Evolutionary conservation across 306 rosid species (phyloP).

Genomic region (Citrullus amarus): DNA sequence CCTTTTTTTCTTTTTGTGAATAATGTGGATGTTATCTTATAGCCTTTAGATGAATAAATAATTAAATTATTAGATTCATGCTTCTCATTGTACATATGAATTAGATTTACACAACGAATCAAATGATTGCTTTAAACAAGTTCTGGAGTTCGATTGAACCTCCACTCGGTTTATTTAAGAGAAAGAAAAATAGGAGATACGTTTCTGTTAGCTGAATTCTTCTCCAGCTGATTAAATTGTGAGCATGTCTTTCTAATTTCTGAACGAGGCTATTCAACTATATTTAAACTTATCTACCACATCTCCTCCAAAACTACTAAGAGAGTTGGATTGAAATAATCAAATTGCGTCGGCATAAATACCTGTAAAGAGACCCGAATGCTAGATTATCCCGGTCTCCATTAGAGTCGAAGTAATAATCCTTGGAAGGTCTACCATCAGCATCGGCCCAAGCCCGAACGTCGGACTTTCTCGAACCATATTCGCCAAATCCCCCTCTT

Average conservation of each 20-base stretch:
- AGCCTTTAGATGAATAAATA: not conserved
- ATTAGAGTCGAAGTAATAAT: slow-evolving; percentile 62
- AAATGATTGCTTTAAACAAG: not conserved
- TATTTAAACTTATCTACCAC: not conserved
- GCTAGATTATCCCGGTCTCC: slow-evolving; percentile 78
- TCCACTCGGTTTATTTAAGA: not conserved
- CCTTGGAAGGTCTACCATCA: slow-evolving; percentile 36
- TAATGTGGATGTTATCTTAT: not conserved
- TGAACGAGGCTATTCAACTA: not conserved
- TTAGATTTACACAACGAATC: not conserved
- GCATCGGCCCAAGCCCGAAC: slow-evolving; percentile 74
- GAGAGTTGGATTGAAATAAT: not conserved
- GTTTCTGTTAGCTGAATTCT: not conserved
- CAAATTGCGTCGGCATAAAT: not conserved
- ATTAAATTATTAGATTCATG: not conserved
- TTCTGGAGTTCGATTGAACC: not conserved
- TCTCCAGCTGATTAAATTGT: not conserved
- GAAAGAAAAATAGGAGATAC: not conserved
- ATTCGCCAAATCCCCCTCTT: slow-evolving; percentile 29
- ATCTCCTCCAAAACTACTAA: not conserved
- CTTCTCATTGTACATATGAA: not conserved
- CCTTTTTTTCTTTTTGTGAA: not conserved
- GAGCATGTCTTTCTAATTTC: not conserved
- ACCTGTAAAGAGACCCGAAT: slow-evolving; percentile 71
- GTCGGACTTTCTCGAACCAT: slow-evolving; percentile 52